Base-by-base conservation (phyloP, 345 rosid species). In the Murraya paniculata region DNA sequence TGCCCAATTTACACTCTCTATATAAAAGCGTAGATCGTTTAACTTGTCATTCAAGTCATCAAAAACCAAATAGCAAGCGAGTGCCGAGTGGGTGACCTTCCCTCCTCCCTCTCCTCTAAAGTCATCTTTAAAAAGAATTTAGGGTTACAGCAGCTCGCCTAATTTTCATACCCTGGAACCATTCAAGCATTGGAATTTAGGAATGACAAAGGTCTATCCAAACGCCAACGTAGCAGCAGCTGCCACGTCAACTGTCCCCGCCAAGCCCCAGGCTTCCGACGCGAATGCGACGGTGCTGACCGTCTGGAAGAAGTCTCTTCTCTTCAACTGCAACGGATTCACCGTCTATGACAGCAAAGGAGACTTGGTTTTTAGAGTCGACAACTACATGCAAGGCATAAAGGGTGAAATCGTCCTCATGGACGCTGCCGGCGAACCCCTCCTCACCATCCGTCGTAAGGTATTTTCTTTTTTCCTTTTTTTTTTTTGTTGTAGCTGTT, bases 371-470 rank as follows among this genome's bases (percentile, higher is more conserved):
- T 96, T 85, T 66, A 84, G 99, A 41, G 99, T 96, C 9, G 99
- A 96, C 68, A 96, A 96, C 30, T 96, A 96, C 85, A 90, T 88
- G 81, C 79, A 91, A 18, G 82, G 77, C 28, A 56, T 78, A 45
- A 87, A 79, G 9, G 91, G 88, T 18, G 93, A 91, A 83, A 85
- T 94, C 80, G 81, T 96, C 70, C 98, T 96, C 81, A 96, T 96
- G 98, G 98, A 91, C 64, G 95, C 94, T 80, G 78, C 88, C 2
- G 99, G 98, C 78, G 78, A 85, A 55, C 93, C 99, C 36, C 98
- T 96, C 76, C 95, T 92, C 87, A 94, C 98, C 81, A 77, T 92
- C 86, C 95, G 99, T 58, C 98, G 97, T 78, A 96, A 91, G 98
- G 98, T n/a, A n/a, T n/a, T n/a, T n/a, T n/a, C n/a, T n/a, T n/a